Evolutionary conservation across 768 basidiomycete genomes (phyloP).

Genomic region (Tulasnella sp.): DNA sequence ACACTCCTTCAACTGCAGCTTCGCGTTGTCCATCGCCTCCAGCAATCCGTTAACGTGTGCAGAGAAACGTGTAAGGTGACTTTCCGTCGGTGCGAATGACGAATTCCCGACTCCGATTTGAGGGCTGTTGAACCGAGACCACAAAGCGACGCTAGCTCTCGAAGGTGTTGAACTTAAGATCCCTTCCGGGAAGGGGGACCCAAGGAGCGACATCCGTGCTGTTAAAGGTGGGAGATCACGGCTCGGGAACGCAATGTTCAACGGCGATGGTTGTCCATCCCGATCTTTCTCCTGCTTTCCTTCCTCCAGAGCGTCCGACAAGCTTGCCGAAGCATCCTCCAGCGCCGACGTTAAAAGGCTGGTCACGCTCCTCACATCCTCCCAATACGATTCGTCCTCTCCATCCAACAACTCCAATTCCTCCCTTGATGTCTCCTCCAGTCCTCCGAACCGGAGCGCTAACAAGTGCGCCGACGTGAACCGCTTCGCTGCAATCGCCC

Average conservation of each 20-base stretch:
- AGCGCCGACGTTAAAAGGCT: conserved; percentile 54
- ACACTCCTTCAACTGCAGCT: conserved; percentile 53
- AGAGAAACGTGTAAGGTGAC: conserved; percentile 54
- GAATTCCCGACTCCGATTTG: conserved; percentile 21
- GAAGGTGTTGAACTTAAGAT: not conserved
- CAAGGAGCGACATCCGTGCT: not conserved
- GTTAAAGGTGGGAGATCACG: not conserved
- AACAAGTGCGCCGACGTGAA: conserved; percentile 72
- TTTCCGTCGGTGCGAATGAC: conserved; percentile 61
- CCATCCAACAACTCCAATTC: conserved; percentile 30
- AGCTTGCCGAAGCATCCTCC: conserved; percentile 48
- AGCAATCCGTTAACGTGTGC: conserved; percentile 62
- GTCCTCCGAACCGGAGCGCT: conserved; percentile 52
- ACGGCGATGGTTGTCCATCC: conserved; percentile 18
- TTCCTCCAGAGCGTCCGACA: conserved; percentile 48
- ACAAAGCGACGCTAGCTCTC: not conserved
- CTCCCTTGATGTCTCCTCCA: conserved; percentile 13
- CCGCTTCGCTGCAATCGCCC: conserved; percentile 58
- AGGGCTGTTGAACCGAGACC: not conserved
- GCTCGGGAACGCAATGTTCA: not conserved
- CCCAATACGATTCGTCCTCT: conserved; percentile 73
- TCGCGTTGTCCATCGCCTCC: conserved; percentile 57
- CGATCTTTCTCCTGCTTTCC: conserved; percentile 35
- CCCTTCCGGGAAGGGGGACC: not conserved
- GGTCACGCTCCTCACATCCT: conserved; percentile 69